Base-by-base conservation (phyloP, 2,329 filamentous ascomycete species). In the Fusarium mangiferae region DNA sequence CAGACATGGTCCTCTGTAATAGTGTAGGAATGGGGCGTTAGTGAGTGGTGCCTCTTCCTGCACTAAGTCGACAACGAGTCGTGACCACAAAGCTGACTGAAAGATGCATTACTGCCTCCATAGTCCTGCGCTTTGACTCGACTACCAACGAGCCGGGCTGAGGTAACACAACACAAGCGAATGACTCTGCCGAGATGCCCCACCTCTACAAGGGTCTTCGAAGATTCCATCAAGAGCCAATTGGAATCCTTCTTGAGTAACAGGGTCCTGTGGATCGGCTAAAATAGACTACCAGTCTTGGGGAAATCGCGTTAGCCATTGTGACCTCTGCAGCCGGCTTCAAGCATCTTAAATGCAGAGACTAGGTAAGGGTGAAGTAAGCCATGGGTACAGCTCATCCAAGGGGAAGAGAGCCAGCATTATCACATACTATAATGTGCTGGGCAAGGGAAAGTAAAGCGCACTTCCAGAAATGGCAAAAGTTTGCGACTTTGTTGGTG, bases 111-210 rank as follows among this genome's bases (percentile, higher is more conserved):
- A 36, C 35, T 57, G 42, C 42, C 39, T 35, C 18, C 28, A 55
- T 51, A 35, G 30, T 35, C 12, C 26, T 60, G n/a, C n/a, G 57
- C 22, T 52, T 60, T 33, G 36, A 41, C 28, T 54, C 36, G 33
- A 26, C 51, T 26, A 60, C 45, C 35, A 35, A 54, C 36, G 11
- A 60, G 18, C 35, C 11, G 13, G 22, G 58, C 35, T 61, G 36
- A 13, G 46, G 46, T 41, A 39, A 42, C 26, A 55, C 35, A 26
- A 33, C 58, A 35, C 26, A 35, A 42, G 55, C 30, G 48, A 54
- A n/a, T 38, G 41, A 48, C 48, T 62, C 55, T 68, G 56, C 49
- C 36, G 39, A 54, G 45, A 55, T 54, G 33, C 64, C 49, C 49
- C 57, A 58, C 52, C 36, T 28, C 20, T 15, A 55, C 51, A 55